phyloP scores from a whole-genome alignment of 129 eudicot species.

The Pulicaria dysenterica region DNA sequence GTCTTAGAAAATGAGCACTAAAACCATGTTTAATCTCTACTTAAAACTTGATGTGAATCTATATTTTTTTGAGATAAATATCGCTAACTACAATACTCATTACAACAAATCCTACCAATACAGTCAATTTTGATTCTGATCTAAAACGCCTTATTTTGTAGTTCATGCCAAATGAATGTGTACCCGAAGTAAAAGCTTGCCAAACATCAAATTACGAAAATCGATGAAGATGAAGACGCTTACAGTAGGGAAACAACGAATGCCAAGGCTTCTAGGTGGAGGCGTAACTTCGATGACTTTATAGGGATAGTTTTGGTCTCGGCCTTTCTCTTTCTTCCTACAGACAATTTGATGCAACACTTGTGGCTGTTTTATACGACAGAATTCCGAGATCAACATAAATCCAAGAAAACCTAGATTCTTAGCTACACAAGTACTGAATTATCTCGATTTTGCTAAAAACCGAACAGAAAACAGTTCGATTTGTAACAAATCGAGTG shows the following conservation, averaged over 20 bases:
- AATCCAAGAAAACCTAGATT: slow-evolving; percentile 4
- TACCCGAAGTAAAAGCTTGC: background rate
- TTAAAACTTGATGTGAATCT: background rate
- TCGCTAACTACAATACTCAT: background rate
- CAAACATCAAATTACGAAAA: background rate
- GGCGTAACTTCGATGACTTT: slow-evolving; percentile 91
- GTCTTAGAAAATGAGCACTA: background rate
- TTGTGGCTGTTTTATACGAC: slow-evolving; percentile 35
- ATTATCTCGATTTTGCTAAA: slow-evolving; percentile 6
- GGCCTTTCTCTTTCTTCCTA: slow-evolving; percentile 74
- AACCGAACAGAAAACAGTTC: background rate
- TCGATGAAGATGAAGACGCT: slow-evolving; percentile 21
- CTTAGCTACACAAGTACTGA: background rate
- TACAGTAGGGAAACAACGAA: slow-evolving; percentile 85
- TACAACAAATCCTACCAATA: background rate
- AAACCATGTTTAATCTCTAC: background rate
- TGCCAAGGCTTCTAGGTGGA: slow-evolving; percentile 82
- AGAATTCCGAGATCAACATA: background rate
- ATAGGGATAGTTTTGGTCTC: slow-evolving; percentile 69
- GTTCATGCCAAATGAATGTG: background rate
- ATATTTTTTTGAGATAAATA: background rate
- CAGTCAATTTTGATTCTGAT: background rate
- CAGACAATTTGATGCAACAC: slow-evolving; percentile 50
- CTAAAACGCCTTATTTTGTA: background rate
- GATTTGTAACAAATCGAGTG: background rate